Percentiles rank a stretch among this genome's conserved stretches.
Evolutionary conservation across 2,329 filamentous ascomycete genomes (phyloP).

Genomic region (Onygenales sp.): DNA sequence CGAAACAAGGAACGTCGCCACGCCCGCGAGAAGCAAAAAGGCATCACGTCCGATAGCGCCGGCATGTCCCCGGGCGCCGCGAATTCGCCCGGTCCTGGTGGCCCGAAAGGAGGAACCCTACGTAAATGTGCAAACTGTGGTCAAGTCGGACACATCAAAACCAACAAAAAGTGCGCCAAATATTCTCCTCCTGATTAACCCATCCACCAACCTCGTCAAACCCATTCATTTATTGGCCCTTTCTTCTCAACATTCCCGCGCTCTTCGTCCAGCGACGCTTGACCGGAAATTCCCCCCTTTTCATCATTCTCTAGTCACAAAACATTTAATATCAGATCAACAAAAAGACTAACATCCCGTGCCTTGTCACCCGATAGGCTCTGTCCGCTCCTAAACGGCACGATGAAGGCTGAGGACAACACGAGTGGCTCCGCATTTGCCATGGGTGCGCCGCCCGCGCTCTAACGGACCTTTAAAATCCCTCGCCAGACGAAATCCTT

Average conservation of each 20-base stretch:
- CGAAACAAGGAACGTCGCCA: slow-evolving; percentile 86
- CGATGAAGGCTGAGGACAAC: slow-evolving; percentile 51
- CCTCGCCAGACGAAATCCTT: no score
- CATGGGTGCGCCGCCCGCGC: slow-evolving; percentile 33
- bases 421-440: slow-evolving; percentile 38
- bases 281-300: neutral
- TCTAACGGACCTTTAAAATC: slow-evolving; percentile 4
- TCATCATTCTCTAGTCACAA: neutral
- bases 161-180: slow-evolving; percentile 77
- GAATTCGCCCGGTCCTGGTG: slow-evolving; percentile 33
- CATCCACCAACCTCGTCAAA: slow-evolving; percentile 4
- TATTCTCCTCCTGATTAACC: slow-evolving; percentile 2
- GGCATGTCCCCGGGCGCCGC: slow-evolving; percentile 37
- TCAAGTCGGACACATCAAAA: slow-evolving; percentile 95
- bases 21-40: slow-evolving; percentile 84
- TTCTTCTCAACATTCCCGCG: neutral
- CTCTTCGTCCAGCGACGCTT: no score
- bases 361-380: slow-evolving; percentile 42
- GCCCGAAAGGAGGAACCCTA: slow-evolving; percentile 52
- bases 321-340: neutral
- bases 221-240: slow-evolving; percentile 14
- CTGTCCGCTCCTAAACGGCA: slow-evolving; percentile 78
- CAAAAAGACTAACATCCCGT: neutral
- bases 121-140: slow-evolving; percentile 98
- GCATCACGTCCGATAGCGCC: slow-evolving; percentile 32